A percentile compares a stretch with the other conserved stretches of the same genome.
phyloP scores from a whole-genome alignment of 805 yeast species.

The Yamadazyma sp. region DNA sequence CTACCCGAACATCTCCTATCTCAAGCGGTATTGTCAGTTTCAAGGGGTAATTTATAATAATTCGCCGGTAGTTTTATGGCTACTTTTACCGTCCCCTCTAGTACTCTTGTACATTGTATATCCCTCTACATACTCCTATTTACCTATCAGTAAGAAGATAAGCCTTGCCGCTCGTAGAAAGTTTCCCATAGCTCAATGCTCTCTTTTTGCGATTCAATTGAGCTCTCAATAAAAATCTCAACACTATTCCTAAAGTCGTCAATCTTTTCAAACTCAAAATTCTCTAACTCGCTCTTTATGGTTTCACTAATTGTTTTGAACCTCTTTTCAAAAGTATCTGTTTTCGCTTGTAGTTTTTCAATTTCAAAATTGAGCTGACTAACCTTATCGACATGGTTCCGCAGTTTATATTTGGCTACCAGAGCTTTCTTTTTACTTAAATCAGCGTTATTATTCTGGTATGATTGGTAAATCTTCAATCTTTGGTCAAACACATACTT shows the following conservation, averaged over 20 bases:
- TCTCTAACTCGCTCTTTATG: slow-evolving; percentile 65
- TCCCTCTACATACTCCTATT: background rate
- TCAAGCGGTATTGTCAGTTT: no score
- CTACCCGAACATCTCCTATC: no score
- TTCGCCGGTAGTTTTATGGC: no score
- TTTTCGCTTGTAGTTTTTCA: slow-evolving; percentile 51
- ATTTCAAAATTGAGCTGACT: slow-evolving; percentile 59
- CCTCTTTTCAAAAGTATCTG: slow-evolving; percentile 51
- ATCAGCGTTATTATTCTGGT: slow-evolving; percentile 44
- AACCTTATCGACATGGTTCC: slow-evolving; percentile 61
- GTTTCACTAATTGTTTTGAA: slow-evolving; percentile 64
- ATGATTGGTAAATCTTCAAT: slow-evolving; percentile 48
- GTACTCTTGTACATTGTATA: no score
- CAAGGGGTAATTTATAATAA: no score
- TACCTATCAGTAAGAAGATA: slow-evolving; percentile 12
- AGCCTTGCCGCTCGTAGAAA: slow-evolving; percentile 59
- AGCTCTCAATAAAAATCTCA: slow-evolving; percentile 85
- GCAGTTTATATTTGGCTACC: slow-evolving; percentile 46
- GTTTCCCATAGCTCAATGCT: slow-evolving; percentile 86
- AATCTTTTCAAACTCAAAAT: slow-evolving; percentile 72
- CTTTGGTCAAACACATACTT: slow-evolving; percentile 74
- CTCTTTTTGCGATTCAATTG: slow-evolving; percentile 92
- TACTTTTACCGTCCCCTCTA: no score
- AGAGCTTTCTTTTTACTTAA: slow-evolving; percentile 47
- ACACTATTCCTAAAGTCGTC: slow-evolving; percentile 85